These are phyloP conservation scores for Flaveria sonorensis DNA, from an alignment of 129 eudicot species.

Conservation along the genomic window DNA sequence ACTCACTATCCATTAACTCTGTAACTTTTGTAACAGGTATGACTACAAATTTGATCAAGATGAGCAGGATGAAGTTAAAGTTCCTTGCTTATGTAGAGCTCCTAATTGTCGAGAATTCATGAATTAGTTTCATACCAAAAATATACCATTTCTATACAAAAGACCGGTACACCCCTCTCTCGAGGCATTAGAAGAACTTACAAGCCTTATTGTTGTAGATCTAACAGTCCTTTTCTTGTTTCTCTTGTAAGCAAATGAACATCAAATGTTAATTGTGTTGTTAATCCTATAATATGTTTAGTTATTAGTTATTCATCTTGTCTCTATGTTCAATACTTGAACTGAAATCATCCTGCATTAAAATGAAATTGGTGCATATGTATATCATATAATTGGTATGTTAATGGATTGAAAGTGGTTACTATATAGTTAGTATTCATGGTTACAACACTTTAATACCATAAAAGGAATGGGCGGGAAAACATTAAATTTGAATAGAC, in stretches of 20 bases:
- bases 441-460: no score
- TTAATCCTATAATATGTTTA: neutral
- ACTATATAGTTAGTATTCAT: no score
- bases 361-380: slow-evolving; percentile 2
- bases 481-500: no score
- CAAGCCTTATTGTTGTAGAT: slow-evolving; percentile 14
- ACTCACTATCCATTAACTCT: neutral
- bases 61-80: slow-evolving; percentile 74
- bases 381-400: neutral
- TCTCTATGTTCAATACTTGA: neutral
- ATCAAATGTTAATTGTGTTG: neutral
- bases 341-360: neutral
- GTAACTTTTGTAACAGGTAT: slow-evolving; percentile 53
- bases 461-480: no score
- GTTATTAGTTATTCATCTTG: slow-evolving; percentile 22
- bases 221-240: slow-evolving; percentile 12
- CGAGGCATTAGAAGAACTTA: slow-evolving; percentile 29
- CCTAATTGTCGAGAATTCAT: slow-evolving; percentile 77
- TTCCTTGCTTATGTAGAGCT: slow-evolving; percentile 80
- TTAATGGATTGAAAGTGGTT: neutral
- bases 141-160: slow-evolving; percentile 21
- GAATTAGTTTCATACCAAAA: slow-evolving; percentile 46
- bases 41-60: slow-evolving; percentile 87
- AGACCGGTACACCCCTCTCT: slow-evolving; percentile 15
- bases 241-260: slow-evolving; percentile 4